Percentiles rank a stretch among this genome's conserved stretches.
Conservation (phyloP, 2,329 filamentous ascomycete genomes). For the Nothophaeocryptopus gaeumannii region DNA sequence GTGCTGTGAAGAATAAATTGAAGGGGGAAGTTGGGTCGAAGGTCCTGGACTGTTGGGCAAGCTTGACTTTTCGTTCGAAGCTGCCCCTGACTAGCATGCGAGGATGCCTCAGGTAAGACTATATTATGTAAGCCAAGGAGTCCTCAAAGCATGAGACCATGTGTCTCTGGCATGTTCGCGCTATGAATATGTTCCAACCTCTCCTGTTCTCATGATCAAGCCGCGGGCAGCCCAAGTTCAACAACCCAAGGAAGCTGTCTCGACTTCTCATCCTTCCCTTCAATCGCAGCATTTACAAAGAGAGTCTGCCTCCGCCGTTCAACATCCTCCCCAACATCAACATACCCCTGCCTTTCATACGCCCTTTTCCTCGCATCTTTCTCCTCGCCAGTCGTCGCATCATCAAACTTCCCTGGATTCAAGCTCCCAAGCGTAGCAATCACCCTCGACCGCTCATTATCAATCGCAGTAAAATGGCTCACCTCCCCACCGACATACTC, state of each 20-base stretch:
- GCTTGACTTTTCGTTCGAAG: no score
- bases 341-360: constrained; percentile 31
- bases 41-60: no score
- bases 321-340: constrained; percentile 22
- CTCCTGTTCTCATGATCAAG: no score
- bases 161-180: no score
- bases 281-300: constrained; percentile 60
- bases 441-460: constrained; percentile 41
- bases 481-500: constrained; percentile 22
- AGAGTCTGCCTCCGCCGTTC: constrained; percentile 49
- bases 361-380: constrained; percentile 21
- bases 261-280: constrained; percentile 41
- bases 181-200: no score
- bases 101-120: no score
- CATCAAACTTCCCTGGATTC: constrained; percentile 14
- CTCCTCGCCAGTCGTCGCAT: constrained; percentile 22
- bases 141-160: no score
- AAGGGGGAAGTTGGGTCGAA: no score
- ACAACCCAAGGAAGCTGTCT: constrained; percentile 55
- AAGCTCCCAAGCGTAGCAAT: constrained; percentile 38
- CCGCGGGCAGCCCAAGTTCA: constrained; percentile 45
- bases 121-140: no score
- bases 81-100: no score
- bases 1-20: no score
- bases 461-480: constrained; percentile 47